phyloP scores from a whole-genome alignment of 768 basidiomycete genomes.

The Neoboletus brunneissimus region DNA sequence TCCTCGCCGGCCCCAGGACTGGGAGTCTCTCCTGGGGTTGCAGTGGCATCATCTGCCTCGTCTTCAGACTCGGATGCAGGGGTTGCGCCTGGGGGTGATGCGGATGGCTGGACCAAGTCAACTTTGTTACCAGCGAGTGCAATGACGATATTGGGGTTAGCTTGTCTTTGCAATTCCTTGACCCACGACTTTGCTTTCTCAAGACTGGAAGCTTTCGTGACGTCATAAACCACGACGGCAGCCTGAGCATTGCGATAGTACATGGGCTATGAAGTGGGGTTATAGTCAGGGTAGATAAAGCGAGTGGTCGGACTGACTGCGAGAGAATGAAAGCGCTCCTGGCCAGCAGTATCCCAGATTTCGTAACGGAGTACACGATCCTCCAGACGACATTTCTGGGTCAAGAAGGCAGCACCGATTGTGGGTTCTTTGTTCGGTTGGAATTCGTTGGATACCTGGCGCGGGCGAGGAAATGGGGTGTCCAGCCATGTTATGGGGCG shows the following conservation, averaged over 20 bases:
- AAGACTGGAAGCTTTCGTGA: constrained; percentile 91
- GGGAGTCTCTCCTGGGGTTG: constrained; percentile 71
- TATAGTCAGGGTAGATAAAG: constrained; percentile 4
- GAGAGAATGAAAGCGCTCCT: constrained; percentile 96
- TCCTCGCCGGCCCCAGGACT: constrained; percentile 57
- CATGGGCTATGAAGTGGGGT: constrained; percentile 68
- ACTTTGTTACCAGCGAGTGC: constrained; percentile 98
- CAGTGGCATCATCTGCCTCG: constrained; percentile 90
- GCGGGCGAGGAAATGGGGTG: background rate
- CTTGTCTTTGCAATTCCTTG: constrained; percentile 97
- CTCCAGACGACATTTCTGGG: constrained; percentile 93
- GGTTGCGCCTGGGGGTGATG: constrained; percentile 46
- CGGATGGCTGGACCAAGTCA: constrained; percentile 74
- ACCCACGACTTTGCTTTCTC: constrained; percentile 99
- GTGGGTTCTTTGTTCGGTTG: constrained; percentile 99
- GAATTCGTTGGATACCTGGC: constrained; percentile 92
- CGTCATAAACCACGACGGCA: constrained; percentile 97
- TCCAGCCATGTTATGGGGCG: constrained; percentile 5
- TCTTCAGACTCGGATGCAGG: constrained; percentile 73
- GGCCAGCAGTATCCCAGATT: constrained; percentile 96
- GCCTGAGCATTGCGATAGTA: constrained; percentile 98
- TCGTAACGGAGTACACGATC: constrained; percentile 92
- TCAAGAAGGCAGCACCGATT: constrained; percentile 94
- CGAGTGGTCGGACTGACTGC: constrained; percentile 55
- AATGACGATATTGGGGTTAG: constrained; percentile 98